Conservation (phyloP, 2,329 filamentous ascomycete species). For the Stachybotrys elegans region DNA sequence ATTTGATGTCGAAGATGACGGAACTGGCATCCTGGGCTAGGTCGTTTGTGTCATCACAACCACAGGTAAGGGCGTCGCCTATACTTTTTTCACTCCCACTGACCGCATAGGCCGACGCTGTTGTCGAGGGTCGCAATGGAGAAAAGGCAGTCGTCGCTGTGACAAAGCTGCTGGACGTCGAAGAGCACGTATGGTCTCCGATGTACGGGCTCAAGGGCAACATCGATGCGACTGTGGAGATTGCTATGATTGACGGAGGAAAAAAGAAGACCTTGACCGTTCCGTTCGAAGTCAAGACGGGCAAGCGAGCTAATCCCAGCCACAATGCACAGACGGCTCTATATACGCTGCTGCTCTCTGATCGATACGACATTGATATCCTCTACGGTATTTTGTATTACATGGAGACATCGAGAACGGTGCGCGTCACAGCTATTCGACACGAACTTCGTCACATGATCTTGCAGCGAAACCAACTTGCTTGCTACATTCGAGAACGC, state of each 20-base stretch:
- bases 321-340: constrained; percentile 93
- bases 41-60: constrained; percentile 68
- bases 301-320: constrained; percentile 72
- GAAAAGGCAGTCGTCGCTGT: constrained; percentile 76
- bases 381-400: constrained; percentile 92
- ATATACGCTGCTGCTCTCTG: constrained; percentile 87
- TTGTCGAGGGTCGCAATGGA: constrained; percentile 75
- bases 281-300: constrained; percentile 94
- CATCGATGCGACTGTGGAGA: constrained; percentile 93
- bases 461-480: constrained; percentile 87
- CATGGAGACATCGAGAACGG: constrained; percentile 82
- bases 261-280: constrained; percentile 69
- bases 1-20: constrained; percentile 77
- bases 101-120: constrained; percentile 52
- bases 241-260: constrained; percentile 69
- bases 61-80: constrained; percentile 49
- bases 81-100: constrained; percentile 18
- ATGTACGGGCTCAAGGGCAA: constrained; percentile 97
- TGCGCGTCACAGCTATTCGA: constrained; percentile 77
- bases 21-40: constrained; percentile 80
- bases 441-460: constrained; percentile 95
- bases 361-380: constrained; percentile 91
- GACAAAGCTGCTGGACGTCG: constrained; percentile 90
- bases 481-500: constrained; percentile 77
- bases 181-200: constrained; percentile 97